Evolutionary conservation across 2,329 filamentous ascomycete genomes (phyloP).

Genomic region (Metarhizium sp.): DNA sequence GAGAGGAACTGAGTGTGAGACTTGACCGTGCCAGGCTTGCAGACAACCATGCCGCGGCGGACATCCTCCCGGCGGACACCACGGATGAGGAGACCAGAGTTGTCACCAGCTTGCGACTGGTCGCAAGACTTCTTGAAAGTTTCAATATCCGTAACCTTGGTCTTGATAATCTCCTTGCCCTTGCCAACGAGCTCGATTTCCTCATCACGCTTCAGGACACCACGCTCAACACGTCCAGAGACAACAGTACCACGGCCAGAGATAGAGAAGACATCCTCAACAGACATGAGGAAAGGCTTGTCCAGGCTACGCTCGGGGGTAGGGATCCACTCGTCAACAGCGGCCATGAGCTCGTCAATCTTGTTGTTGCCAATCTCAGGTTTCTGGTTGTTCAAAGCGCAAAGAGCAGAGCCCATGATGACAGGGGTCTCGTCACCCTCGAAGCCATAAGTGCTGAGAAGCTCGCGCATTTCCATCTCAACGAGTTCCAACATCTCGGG

Average conservation of each 20-base stretch:
- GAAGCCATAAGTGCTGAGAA: conserved; percentile 86
- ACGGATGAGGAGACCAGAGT: conserved; percentile 93
- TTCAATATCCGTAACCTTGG: conserved; percentile 99
- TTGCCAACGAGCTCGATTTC: conserved; percentile 95
- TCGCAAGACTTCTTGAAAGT: conserved; percentile 99
- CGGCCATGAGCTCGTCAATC: conserved; percentile 84
- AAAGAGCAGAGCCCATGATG: conserved; percentile 92
- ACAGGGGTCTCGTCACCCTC: conserved; percentile 98
- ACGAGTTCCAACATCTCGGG: conserved; percentile 99
- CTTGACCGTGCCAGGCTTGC: conserved; percentile 73
- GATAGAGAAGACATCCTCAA: conserved; percentile 89
- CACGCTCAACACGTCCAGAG: conserved; percentile 95
- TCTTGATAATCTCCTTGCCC: conserved; percentile 75
- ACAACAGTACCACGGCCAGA: conserved; percentile 92
- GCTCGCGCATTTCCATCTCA: conserved; percentile 99
- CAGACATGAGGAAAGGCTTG: conserved; percentile 98
- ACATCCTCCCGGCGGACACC: conserved; percentile 95
- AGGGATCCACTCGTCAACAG: conserved; percentile 93
- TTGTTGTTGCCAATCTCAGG: conserved; percentile 79
- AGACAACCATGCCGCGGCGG: conserved; percentile 87
- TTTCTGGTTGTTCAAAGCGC: conserved; percentile 78
- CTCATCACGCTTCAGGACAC: conserved; percentile 82
- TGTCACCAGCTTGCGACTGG: conserved; percentile 91
- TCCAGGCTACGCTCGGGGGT: conserved; percentile 89
- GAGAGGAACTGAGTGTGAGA: conserved; percentile 86